Evolutionary conservation across 192 early-diverging fungal species (phyloP), one percentile per base, ranked within the genome.

Genomic region (Coemansia sp.): DNA sequence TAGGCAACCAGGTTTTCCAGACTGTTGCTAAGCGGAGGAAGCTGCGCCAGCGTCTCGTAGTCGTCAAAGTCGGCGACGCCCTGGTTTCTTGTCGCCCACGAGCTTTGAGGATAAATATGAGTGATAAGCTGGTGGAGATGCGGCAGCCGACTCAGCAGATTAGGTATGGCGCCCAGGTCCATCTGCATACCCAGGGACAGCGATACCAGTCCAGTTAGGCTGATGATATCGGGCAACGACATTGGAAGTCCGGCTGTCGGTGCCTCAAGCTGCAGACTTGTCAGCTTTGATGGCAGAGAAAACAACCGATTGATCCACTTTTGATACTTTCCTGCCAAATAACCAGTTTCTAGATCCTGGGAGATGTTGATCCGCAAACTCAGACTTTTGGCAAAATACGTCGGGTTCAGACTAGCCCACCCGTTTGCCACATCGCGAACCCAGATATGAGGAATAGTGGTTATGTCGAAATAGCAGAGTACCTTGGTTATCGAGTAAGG

Each of bases 171-270:
- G 49, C 64, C 70, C 17, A 73, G 60, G 52, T 78, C 76, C 55
- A 78, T 55, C n/a, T 60, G 57, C 66, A 78, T 66, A 50, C 76
- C 64, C 49, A 78, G 51, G 22, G 76, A 78, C 36, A 78, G 48
- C 7, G 58, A 40, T 0, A 51, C 22, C 1, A 78, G 65, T 29
- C n/a, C 55, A 25, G 52, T 67, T 29, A 73, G 31, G 1, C 76
- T 71, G 60, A 78, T 66, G 16, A 78, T 65, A 32, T 78, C 76
- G n/a, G 76, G 76, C 16, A 78, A 51, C 4, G 71, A 31, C 16
- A 70, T 33, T 12, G 71, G 67, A 20, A 34, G 32, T 0, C 57
- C 22, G 6, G 67, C 17, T 8, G 28, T 64, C 4, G 63, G 63
- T 12, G 76, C 76, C 20, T 66, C 57, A 30, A 78, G 76, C 11